Conservation (phyloP, 2,329 filamentous ascomycete genomes). For the Fusarium bulbicola region DNA sequence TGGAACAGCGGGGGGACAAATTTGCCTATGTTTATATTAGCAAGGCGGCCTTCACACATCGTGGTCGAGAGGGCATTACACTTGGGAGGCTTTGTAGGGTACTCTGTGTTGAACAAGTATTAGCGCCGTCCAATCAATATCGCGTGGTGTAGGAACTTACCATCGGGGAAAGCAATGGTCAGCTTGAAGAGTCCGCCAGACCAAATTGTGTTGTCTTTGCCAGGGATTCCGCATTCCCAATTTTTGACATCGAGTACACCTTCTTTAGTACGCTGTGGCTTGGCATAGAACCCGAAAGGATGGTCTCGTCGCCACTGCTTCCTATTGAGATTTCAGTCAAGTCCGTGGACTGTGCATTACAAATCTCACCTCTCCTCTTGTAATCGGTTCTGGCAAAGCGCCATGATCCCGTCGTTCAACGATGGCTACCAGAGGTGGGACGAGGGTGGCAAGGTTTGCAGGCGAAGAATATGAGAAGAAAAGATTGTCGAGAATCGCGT, state of each 20-base stretch:
- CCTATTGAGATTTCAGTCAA: constrained; percentile 56
- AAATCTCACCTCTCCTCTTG: constrained; percentile 81
- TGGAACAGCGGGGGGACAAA: constrained; percentile 97
- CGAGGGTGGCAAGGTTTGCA: constrained; percentile 4
- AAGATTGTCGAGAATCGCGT: constrained; percentile 7
- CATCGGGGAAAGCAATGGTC: constrained; percentile 91
- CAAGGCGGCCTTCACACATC: neutral
- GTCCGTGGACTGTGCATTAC: neutral
- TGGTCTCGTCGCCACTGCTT: constrained; percentile 98
- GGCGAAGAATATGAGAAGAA: constrained; percentile 11
- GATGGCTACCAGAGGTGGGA: neutral
- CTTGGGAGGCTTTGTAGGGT: constrained; percentile 98
- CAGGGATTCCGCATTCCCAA: constrained; percentile 97
- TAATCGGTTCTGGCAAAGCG: constrained; percentile 86
- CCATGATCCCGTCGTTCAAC: constrained; percentile 65
- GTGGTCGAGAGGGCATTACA: constrained; percentile 66
- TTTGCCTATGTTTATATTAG: constrained; percentile 72
- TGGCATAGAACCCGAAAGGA: constrained; percentile 96
- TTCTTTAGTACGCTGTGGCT: constrained; percentile 80
- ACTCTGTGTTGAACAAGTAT: constrained; percentile 67
- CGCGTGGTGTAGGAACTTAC: constrained; percentile 58
- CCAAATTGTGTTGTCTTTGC: constrained; percentile 97
- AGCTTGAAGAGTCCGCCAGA: constrained; percentile 98
- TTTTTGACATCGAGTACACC: constrained; percentile 90
- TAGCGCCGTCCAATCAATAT: constrained; percentile 14